Base-by-base conservation (phyloP, 345 rosid species). In the Rhizophora mangle region DNA sequence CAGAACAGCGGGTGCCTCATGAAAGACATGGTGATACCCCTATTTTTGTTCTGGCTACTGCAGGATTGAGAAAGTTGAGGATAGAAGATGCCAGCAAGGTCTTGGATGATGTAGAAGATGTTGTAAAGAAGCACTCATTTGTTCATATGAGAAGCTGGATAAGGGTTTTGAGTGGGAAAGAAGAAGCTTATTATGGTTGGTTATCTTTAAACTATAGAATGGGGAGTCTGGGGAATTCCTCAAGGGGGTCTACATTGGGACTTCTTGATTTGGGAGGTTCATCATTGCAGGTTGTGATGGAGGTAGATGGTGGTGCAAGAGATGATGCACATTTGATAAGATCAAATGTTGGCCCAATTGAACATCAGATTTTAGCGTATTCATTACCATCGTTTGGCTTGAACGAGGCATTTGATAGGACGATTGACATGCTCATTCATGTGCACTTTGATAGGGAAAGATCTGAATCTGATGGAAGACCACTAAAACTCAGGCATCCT, bases 101-200 rank as follows among this genome's bases (percentile, higher is more conserved):
- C 69, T 76, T 87, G 76, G 76, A 81, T 37, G 78, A 82, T 64
- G 79, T 79, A 22, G 81, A 73, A 75, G 58, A 66, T 73, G 82
- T 85, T 63, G 60, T 82, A 19, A 79, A 74, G 79, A 82, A 74
- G 13, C 82, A 71, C 62, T 32, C 78, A 8, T 84, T 88, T 80
- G 19, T 71, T 46, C 67, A 72, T 51, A 71, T 32, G 74, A 84
- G 64, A 72, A 74, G 75, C 53, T 80, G 83, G 84, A 80, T 88
- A 59, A 78, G 85, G 71, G 79, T 84, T 60, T 74, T 88, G 85
- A 77, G 80, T 54, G 89, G 89, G 72, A 77, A 81, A 74, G 88
- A 88, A 63, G 89, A 88, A 77, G 92, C 88, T 16, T 88, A 84
- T 60, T 88, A 84, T 76, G 88, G 88, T 46, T 88, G 89, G 89